A percentile compares a stretch with the other conserved stretches of the same genome.
phyloP scores from a whole-genome alignment of 306 rosid species.

The Cotoneaster glaucophyllus region DNA sequence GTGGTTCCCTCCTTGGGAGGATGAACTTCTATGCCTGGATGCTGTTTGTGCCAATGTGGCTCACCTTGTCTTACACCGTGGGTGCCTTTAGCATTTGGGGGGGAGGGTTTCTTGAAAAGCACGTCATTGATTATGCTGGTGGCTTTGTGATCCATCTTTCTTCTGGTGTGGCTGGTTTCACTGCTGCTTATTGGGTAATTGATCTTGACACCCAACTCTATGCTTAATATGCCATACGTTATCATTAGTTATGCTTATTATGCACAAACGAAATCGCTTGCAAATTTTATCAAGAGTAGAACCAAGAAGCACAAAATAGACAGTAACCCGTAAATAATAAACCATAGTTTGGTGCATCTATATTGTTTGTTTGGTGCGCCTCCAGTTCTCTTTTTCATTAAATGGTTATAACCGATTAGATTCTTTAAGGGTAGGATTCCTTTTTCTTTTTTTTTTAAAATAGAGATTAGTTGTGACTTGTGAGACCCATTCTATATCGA shows the following conservation, averaged over 20 bases:
- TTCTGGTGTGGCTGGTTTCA: slow-evolving; percentile 72
- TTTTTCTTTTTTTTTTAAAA: too few relatives aligned
- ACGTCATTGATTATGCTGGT: slow-evolving; percentile 61
- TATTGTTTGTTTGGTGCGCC: not conserved
- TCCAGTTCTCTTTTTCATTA: not conserved
- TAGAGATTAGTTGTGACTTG: too few relatives aligned
- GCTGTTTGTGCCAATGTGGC: slow-evolving; percentile 73
- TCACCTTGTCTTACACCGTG: slow-evolving; percentile 48
- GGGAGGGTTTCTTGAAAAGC: slow-evolving; percentile 20
- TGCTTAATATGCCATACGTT: too few relatives aligned
- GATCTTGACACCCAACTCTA: not conserved
- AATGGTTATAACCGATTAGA: too few relatives aligned
- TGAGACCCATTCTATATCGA: too few relatives aligned
- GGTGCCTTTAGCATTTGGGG: slow-evolving; percentile 74
- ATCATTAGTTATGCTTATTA: too few relatives aligned
- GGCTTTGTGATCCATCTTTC: slow-evolving; percentile 74
- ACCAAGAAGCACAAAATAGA: too few relatives aligned
- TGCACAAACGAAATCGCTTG: too few relatives aligned
- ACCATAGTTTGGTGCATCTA: too few relatives aligned
- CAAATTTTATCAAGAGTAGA: too few relatives aligned
- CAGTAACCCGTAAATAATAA: too few relatives aligned
- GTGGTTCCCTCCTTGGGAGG: slow-evolving; percentile 72
- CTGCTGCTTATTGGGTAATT: slow-evolving; percentile 73
- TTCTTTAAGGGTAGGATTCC: too few relatives aligned
- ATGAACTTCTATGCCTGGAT: slow-evolving; percentile 75